Percentiles rank a stretch among this genome's conserved stretches.
phyloP scores from a whole-genome alignment of 2,329 filamentous ascomycete genomes.

The Neoscytalidium dimidiatum region DNA sequence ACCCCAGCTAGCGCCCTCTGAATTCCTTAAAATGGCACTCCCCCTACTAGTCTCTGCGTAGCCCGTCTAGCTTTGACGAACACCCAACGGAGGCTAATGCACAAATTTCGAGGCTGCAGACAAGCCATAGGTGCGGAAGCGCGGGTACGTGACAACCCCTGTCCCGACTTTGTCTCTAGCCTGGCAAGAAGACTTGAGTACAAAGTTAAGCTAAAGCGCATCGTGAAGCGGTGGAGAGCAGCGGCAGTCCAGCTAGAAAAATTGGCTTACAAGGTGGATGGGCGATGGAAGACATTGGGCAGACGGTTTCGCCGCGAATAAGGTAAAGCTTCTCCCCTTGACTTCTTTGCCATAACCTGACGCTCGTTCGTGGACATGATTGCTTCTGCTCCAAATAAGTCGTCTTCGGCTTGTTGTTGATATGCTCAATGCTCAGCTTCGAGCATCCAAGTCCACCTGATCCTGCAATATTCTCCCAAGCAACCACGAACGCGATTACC shows the following conservation, averaged over 20 bases:
- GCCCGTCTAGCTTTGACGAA: conserved; percentile 1
- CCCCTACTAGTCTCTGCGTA: not conserved
- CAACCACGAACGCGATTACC: not conserved
- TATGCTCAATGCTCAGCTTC: no score
- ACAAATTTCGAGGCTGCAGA: conserved; percentile 4
- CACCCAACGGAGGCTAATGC: conserved; percentile 2
- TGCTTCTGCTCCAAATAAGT: no score
- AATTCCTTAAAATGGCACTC: not conserved
- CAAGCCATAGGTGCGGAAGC: not conserved
- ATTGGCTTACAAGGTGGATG: no score
- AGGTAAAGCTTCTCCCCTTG: no score
- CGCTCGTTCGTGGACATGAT: no score
- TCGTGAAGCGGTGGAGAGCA: not conserved
- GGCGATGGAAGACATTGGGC: no score
- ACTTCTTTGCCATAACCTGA: no score
- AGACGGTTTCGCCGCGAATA: no score
- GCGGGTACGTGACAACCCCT: not conserved
- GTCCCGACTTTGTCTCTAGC: not conserved
- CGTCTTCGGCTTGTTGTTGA: no score
- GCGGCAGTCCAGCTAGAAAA: not conserved
- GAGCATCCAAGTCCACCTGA: no score
- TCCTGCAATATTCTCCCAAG: no score
- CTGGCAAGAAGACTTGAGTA: not conserved
- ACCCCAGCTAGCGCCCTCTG: not conserved
- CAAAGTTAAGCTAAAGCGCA: not conserved